Evolutionary conservation across 345 rosid genomes (phyloP).

Genomic region (Eucalyptus lansdowneana): DNA sequence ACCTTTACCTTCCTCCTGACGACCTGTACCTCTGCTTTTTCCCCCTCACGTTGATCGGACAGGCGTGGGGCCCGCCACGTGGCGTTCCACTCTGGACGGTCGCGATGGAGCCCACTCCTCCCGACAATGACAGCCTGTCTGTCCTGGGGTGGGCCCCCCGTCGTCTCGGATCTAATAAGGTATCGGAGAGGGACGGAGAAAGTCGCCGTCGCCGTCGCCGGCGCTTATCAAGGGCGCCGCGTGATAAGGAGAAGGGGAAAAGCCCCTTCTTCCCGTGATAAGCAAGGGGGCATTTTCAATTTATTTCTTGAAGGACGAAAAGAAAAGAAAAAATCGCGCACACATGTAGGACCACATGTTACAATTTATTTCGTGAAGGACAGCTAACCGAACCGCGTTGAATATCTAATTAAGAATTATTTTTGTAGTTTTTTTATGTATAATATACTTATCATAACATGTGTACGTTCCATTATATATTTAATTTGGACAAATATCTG

Average conservation of each 20-base stretch:
- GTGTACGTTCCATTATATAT: accelerated
- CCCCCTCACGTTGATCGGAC: too few species aligned
- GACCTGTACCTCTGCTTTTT: too few species aligned
- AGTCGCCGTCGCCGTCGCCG: background rate
- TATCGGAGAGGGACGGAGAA: background rate
- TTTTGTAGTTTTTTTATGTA: background rate
- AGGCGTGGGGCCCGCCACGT: background rate
- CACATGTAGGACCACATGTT: background rate
- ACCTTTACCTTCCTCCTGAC: too few species aligned
- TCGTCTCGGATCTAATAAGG: background rate
- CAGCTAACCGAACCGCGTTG: background rate
- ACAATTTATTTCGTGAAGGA: background rate
- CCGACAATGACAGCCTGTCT: background rate
- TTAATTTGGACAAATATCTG: background rate
- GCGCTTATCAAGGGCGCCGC: background rate
- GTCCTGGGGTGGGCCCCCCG: background rate
- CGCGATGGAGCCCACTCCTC: background rate
- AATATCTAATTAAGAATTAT: background rate
- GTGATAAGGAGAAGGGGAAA: background rate
- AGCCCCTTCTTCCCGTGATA: background rate
- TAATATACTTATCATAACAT: background rate
- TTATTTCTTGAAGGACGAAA: background rate
- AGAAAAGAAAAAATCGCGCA: too few species aligned
- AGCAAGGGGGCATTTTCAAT: background rate
- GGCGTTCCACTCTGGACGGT: background rate